Evolutionary conservation across 2,329 filamentous ascomycete genomes (phyloP).

Genomic region (Ophiostoma novo-ulmi): DNA sequence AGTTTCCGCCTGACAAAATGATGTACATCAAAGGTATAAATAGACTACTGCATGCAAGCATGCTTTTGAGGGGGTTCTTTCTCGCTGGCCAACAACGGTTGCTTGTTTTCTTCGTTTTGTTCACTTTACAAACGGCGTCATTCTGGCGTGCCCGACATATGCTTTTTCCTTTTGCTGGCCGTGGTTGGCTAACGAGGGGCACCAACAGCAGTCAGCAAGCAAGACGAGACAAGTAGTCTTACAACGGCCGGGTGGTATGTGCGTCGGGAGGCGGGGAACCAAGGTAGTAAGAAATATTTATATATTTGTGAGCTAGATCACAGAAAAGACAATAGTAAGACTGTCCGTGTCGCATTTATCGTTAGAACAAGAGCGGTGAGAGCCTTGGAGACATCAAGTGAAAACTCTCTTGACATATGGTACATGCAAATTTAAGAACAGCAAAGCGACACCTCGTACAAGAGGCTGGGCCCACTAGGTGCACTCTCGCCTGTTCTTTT

Average conservation of each 20-base stretch:
- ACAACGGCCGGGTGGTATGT: conserved; percentile 17
- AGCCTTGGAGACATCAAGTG: too few species aligned
- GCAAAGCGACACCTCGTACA: neutral
- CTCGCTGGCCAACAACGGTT: too few species aligned
- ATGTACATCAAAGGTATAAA: too few species aligned
- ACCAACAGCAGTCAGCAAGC: neutral
- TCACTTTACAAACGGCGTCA: too few species aligned
- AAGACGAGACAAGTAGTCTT: neutral
- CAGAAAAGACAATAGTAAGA: neutral
- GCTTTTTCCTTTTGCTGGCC: neutral
- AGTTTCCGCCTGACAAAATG: too few species aligned
- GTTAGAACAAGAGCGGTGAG: neutral
- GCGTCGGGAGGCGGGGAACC: neutral
- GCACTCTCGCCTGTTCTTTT: neutral
- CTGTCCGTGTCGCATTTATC: neutral
- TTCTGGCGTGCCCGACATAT: neutral
- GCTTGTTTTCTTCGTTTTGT: neutral
- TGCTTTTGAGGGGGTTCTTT: too few species aligned
- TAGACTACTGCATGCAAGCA: neutral
- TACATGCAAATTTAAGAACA: neutral
- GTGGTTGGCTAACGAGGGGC: neutral
- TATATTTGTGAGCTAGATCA: neutral
- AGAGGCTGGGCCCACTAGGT: neutral
- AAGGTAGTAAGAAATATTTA: neutral
- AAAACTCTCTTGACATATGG: neutral